These are phyloP conservation scores for Colletotrichum chrysophilum DNA, from an alignment of 2,329 filamentous ascomycete species.

Conservation along the genomic window DNA sequence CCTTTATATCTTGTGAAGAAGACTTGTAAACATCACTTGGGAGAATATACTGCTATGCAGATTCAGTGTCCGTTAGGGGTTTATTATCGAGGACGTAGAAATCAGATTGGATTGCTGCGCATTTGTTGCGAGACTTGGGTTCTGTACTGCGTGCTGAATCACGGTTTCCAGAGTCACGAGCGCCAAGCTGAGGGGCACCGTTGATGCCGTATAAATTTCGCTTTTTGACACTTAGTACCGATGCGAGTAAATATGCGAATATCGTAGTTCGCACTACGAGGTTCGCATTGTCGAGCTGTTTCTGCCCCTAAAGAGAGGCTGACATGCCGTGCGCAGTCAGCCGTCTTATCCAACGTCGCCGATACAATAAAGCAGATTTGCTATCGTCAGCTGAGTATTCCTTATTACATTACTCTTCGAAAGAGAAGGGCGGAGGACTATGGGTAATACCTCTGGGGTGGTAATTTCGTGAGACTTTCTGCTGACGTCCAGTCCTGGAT, in stretches of 20 bases:
- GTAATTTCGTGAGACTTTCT: not conserved
- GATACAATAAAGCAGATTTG: not conserved
- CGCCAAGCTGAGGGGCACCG: not conserved
- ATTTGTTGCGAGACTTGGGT: not conserved
- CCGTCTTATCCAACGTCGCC: not conserved
- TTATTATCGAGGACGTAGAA: not conserved
- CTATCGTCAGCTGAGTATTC: not conserved
- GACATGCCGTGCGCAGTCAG: accelerated
- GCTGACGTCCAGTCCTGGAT: not conserved
- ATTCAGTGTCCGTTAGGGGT: not conserved
- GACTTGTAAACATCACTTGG: accelerated
- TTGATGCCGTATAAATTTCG: not conserved
- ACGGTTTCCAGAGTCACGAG: not conserved
- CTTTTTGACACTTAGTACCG: accelerated
- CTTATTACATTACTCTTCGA: accelerated
- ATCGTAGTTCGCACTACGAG: too few species aligned
- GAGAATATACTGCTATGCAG: not conserved
- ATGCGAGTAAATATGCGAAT: not conserved
- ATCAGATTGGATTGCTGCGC: not conserved
- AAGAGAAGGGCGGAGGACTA: not conserved
- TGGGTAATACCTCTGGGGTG: not conserved
- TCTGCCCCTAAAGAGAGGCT: not conserved
- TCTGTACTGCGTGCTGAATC: not conserved
- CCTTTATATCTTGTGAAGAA: not conserved
- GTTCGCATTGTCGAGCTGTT: not conserved